phyloP scores from a whole-genome alignment of 2,329 filamentous ascomycete genomes.

The Cryphonectria radicalis region DNA sequence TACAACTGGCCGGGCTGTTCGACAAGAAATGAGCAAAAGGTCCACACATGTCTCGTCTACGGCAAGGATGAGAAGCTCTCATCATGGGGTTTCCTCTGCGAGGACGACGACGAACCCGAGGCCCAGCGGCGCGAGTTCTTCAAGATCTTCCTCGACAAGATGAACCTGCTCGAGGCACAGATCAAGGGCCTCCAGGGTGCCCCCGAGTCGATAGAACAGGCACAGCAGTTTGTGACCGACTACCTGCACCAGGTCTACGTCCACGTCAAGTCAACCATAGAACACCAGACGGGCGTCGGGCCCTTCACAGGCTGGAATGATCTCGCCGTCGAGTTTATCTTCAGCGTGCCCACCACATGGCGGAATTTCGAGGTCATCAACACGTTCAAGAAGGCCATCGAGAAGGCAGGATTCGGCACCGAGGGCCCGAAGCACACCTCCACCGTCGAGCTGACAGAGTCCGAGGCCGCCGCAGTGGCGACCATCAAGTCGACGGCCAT shows the following conservation, averaged over 20 bases:
- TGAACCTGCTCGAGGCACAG: constrained; percentile 48
- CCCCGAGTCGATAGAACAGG: constrained; percentile 46
- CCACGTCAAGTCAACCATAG: constrained; percentile 52
- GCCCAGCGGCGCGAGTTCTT: constrained; percentile 54
- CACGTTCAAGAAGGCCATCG: constrained; percentile 52
- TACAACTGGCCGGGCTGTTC: constrained; percentile 59
- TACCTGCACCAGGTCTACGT: constrained; percentile 54
- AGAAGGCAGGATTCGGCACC: constrained; percentile 52
- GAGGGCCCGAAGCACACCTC: constrained; percentile 45
- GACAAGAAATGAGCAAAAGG: constrained; percentile 58
- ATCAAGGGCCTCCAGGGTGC: constrained; percentile 48
- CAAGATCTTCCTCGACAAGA: constrained; percentile 58
- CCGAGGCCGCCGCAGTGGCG: constrained; percentile 52
- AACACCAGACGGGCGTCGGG: constrained; percentile 43
- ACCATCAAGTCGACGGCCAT: constrained; percentile 49
- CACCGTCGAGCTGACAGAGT: constrained; percentile 51
- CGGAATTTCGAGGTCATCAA: constrained; percentile 53
- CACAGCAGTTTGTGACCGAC: constrained; percentile 52
- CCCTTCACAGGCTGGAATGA: constrained; percentile 46
- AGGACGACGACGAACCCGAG: constrained; percentile 46
- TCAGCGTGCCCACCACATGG: constrained; percentile 64
- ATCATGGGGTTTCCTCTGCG: constrained; percentile 59
- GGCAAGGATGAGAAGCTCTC: constrained; percentile 44
- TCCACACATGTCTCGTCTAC: constrained; percentile 56
- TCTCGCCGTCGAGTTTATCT: constrained; percentile 56